Conservation (phyloP, 2,329 filamentous ascomycete species). For the Epichloe brachyelytri region DNA sequence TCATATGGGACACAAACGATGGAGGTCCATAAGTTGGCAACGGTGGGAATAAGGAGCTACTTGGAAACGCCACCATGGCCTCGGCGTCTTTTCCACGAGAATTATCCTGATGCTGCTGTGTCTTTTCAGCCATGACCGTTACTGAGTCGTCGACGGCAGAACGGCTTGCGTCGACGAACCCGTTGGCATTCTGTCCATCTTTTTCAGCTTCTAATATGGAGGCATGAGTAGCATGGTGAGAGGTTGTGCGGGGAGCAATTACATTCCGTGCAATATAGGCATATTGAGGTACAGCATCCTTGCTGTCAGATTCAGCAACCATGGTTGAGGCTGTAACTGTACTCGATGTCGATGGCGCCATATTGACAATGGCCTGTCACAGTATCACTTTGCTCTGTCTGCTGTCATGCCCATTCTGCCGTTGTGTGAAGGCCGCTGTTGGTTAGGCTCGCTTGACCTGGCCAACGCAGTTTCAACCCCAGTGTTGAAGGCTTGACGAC, state of each 20-base stretch:
- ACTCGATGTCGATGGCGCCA: neutral
- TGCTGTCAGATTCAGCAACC: neutral
- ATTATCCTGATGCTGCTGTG: neutral
- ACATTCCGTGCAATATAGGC: neutral
- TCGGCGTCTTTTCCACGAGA: neutral
- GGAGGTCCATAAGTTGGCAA: slow-evolving; percentile 72
- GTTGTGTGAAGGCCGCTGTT: neutral
- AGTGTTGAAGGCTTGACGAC: too few relatives aligned
- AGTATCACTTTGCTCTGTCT: neutral
- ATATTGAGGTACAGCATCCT: neutral
- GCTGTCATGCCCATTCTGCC: neutral
- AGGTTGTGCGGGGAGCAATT: neutral
- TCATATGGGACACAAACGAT: slow-evolving; percentile 30
- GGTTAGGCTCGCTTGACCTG: too few relatives aligned
- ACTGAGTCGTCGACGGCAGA: slow-evolving; percentile 9
- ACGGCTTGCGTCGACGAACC: neutral
- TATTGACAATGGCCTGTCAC: neutral
- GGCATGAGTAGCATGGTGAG: neutral
- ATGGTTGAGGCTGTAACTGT: neutral
- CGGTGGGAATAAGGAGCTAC: slow-evolving; percentile 73
- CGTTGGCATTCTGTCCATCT: neutral
- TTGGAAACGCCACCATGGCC: slow-evolving; percentile 18
- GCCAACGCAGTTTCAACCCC: too few relatives aligned
- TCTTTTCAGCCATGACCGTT: slow-evolving; percentile 34
- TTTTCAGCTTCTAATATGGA: neutral